Conservation (phyloP, 1,284 basidiomycete species). For the Apiotrichum veenhuisii region DNA sequence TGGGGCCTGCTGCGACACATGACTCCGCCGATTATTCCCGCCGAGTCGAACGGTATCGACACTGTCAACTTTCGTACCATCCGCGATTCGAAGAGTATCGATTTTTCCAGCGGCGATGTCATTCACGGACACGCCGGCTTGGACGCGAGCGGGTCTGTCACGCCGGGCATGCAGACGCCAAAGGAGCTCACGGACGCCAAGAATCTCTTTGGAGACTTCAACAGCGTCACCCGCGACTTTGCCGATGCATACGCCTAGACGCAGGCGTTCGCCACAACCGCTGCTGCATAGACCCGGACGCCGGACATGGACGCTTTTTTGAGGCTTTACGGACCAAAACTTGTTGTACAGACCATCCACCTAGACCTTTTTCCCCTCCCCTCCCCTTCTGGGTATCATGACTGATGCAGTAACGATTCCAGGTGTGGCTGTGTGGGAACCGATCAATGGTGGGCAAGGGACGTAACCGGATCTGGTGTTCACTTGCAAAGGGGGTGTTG, state of each 20-base stretch:
- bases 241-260: conserved; percentile 27
- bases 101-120: conserved; percentile 59
- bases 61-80: conserved; percentile 86
- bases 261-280: background rate
- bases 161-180: conserved; percentile 53
- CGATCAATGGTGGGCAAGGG: no score
- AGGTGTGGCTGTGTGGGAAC: no score
- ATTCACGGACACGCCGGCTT: conserved; percentile 38
- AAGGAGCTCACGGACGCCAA: conserved; percentile 53
- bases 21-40: conserved; percentile 87
- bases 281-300: no score
- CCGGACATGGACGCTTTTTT: no score
- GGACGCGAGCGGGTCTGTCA: conserved; percentile 47
- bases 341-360: no score
- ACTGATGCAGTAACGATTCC: no score
- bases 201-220: conserved; percentile 73
- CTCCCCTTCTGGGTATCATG: no score
- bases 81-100: conserved; percentile 83
- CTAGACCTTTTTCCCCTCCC: no score
- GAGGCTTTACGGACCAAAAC: no score
- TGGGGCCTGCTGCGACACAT: conserved; percentile 94
- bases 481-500: no score
- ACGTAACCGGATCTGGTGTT: no score
- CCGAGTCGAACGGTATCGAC: conserved; percentile 74
- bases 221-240: conserved; percentile 74